Base-by-base conservation (phyloP, 306 rosid genomes). In the Vigna nakashimae region DNA sequence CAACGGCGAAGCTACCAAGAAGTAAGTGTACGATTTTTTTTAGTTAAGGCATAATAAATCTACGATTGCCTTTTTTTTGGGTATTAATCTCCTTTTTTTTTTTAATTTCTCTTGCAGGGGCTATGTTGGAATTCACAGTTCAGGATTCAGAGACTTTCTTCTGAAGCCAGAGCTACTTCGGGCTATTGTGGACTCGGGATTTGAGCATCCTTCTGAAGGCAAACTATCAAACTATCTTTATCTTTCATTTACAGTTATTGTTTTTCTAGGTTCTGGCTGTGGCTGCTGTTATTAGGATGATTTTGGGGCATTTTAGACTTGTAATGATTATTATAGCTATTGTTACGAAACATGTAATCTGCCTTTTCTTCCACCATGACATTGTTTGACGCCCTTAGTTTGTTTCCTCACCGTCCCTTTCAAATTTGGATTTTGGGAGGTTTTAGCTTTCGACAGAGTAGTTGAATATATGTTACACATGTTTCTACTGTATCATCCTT, bases 121-220 rank as follows among this genome's bases (percentile, higher is more conserved):
- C 73, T 96, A 96, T 77, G 99, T 96, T 5, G 99, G 99, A 73
- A 96, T 96, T 69, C 99, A 96, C 84, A 96, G 99, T 84, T 96
- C 99, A 48, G 99, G 99, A 77, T 96, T 96, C 81, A 88, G 99
- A 90, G 99, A 96, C 89, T 96, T 96, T 79, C 98, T 96, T 66
- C 87, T 95, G 77, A 95, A 95, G 90, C 98, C 99, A 75, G 99
- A 95, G 87, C 99, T 95, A 77, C 98, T 95, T 11, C 97, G 99
- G 4, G 96, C 99, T 77, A 95, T 95, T 67, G 99, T 95, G 60
- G 99, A 96, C 85, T 96, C 99, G 0, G 99, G 99, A 62, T 96
- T 96, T 89, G 99, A 96, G 91, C 99, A 96, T 83, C 99, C 99
- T 38, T 96, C 99, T 34, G 99, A 96, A 96, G 99, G 99, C 89